Conservation (phyloP, 179 eudicot species). For the Nepenthes alata region DNA sequence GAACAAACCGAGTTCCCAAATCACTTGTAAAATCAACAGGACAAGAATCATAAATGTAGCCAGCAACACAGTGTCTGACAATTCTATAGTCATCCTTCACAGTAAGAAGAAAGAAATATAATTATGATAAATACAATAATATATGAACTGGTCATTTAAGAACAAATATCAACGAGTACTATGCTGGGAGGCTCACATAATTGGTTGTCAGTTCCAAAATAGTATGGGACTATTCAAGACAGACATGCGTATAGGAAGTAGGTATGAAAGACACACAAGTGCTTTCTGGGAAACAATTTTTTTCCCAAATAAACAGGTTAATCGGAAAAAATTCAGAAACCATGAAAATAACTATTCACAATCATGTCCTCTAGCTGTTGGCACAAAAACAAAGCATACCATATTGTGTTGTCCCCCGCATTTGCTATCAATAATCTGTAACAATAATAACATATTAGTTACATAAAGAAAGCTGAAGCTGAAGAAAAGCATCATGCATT, state of each 20-base stretch:
- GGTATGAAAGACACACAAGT: too few species aligned
- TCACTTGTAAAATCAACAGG: slow-evolving; percentile 94
- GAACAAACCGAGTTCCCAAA: slow-evolving; percentile 62
- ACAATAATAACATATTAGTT: slow-evolving; percentile 5
- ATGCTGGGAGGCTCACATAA: not conserved
- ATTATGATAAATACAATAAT: not conserved
- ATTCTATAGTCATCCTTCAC: slow-evolving; percentile 52
- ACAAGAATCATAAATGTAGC: slow-evolving; percentile 80
- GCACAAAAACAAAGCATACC: slow-evolving; percentile 26
- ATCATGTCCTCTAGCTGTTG: not conserved
- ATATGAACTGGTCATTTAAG: not conserved
- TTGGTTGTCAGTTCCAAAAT: too few species aligned
- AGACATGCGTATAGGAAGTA: too few species aligned
- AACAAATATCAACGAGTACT: not conserved
- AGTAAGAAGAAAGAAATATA: slow-evolving; percentile 5
- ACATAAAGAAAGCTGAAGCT: slow-evolving; percentile 1
- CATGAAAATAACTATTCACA: too few species aligned
- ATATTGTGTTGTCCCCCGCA: slow-evolving; percentile 29
- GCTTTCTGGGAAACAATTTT: too few species aligned
- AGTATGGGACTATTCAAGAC: too few species aligned
- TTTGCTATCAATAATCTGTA: slow-evolving; percentile 66
- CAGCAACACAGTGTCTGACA: slow-evolving; percentile 67
- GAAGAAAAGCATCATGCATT: too few species aligned
- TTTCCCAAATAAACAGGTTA: too few species aligned
- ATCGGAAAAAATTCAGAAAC: too few species aligned